Conservation (phyloP, 345 rosid species). For the Draba incana region DNA sequence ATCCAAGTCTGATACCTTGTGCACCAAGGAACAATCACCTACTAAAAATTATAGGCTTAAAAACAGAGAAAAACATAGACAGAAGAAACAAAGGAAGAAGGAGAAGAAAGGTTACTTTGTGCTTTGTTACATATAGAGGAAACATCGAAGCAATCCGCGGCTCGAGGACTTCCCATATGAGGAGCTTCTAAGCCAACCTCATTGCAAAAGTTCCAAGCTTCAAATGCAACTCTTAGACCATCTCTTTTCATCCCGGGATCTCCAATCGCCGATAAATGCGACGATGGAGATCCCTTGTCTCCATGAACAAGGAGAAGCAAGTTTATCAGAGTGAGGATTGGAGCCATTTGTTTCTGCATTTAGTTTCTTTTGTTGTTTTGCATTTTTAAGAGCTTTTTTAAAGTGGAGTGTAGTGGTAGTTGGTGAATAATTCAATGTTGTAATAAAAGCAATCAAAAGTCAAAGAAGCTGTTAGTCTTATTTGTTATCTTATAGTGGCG, state of each 20-base stretch:
- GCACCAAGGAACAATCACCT: slow-evolving; percentile 57
- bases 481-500: slow-evolving; percentile 27
- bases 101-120: slow-evolving; percentile 22
- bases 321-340: slow-evolving; percentile 12
- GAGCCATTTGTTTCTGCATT: slow-evolving; percentile 9
- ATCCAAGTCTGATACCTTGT: slow-evolving; percentile 63
- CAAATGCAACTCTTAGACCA: slow-evolving; percentile 70
- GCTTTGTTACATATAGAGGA: slow-evolving; percentile 14
- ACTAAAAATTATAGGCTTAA: not conserved
- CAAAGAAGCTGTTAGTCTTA: slow-evolving; percentile 24
- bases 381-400: not conserved
- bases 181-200: slow-evolving; percentile 83
- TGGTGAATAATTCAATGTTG: slow-evolving; percentile 36
- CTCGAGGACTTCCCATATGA: slow-evolving; percentile 80
- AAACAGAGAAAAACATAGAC: slow-evolving; percentile 17
- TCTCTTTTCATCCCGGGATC: slow-evolving; percentile 90
- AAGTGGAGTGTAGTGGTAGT: slow-evolving; percentile 35
- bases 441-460: slow-evolving; percentile 23
- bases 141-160: slow-evolving; percentile 84
- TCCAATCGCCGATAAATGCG: slow-evolving; percentile 56
- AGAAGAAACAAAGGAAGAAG: not conserved
- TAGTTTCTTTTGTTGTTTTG: not conserved
- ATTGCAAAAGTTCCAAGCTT: slow-evolving; percentile 94
- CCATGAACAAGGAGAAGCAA: slow-evolving; percentile 36
- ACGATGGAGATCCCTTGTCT: not conserved